Evolutionary conservation across 495 filamentous ascomycete genomes (phyloP).

Genomic region (Cercophora scortea): DNA sequence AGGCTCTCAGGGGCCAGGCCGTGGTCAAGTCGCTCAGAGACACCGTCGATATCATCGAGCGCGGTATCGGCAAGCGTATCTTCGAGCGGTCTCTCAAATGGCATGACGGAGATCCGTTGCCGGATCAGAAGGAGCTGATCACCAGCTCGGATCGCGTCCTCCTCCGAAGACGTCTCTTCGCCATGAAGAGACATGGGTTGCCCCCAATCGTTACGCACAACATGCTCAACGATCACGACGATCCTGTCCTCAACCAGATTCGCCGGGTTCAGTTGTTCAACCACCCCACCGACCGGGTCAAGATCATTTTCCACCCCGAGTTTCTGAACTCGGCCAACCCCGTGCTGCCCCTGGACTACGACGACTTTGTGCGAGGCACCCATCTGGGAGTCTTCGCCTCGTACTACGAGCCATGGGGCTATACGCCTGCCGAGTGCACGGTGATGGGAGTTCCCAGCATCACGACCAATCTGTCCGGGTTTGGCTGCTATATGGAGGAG

Average conservation of each 20-base stretch:
- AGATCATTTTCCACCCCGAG: slow-evolving; percentile 96
- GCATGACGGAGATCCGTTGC: slow-evolving; percentile 88
- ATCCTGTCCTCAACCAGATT: slow-evolving; percentile 94
- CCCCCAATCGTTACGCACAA: slow-evolving; percentile 99
- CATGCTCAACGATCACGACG: slow-evolving; percentile 89
- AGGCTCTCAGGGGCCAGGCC: slow-evolving; percentile 92
- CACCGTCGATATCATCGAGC: slow-evolving; percentile 82
- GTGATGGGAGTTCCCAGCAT: slow-evolving; percentile 99
- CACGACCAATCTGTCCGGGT: slow-evolving; percentile 95
- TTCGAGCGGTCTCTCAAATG: slow-evolving; percentile 89
- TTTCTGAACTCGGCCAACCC: slow-evolving; percentile 95
- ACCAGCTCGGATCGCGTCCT: slow-evolving; percentile 88
- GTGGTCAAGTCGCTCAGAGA: slow-evolving; percentile 94
- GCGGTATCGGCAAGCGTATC: slow-evolving; percentile 82
- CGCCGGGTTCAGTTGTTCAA: slow-evolving; percentile 96
- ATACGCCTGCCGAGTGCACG: slow-evolving; percentile 96
- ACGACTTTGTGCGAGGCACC: slow-evolving; percentile 95
- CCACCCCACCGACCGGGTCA: slow-evolving; percentile 87
- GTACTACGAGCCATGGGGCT: slow-evolving; percentile 99
- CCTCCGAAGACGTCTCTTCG: slow-evolving; percentile 82
- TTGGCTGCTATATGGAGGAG: slow-evolving; percentile 99
- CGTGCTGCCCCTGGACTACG: slow-evolving; percentile 91
- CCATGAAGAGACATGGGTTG: slow-evolving; percentile 84
- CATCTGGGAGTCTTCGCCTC: slow-evolving; percentile 93
- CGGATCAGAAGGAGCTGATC: slow-evolving; percentile 92